Evolutionary conservation across 1,284 basidiomycete species (phyloP).

Genomic region (Entoloma clypeatum): DNA sequence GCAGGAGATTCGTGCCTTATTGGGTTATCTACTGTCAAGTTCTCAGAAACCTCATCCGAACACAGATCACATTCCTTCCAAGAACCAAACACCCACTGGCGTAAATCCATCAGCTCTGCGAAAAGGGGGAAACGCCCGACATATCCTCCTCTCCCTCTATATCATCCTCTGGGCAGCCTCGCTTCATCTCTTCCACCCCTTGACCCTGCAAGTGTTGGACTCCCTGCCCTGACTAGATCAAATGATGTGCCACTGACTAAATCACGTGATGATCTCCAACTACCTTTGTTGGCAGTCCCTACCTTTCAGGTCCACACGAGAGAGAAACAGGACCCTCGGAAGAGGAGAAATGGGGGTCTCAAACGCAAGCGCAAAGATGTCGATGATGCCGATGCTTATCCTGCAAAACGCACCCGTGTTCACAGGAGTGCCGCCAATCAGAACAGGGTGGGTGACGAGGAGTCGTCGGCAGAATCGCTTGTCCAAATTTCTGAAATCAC

Average conservation of each 20-base stretch:
- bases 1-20: constrained; percentile 27
- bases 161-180: constrained; percentile 62
- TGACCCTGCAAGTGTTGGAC: constrained; percentile 53
- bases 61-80: constrained; percentile 10
- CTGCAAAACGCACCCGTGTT: constrained; percentile 61
- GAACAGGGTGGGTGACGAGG: constrained; percentile 26
- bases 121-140: constrained; percentile 27
- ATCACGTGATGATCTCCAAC: constrained; percentile 38
- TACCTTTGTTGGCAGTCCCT: constrained; percentile 19
- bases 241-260: constrained; percentile 45
- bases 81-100: constrained; percentile 9
- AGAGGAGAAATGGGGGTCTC: constrained; percentile 36
- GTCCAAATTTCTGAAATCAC: constrained; percentile 12
- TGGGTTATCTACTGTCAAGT: constrained; percentile 13
- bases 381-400: constrained; percentile 65
- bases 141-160: constrained; percentile 57
- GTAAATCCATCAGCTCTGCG: constrained; percentile 11
- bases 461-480: constrained; percentile 21
- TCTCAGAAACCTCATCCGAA: constrained; percentile 14
- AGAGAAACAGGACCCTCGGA: constrained; percentile 42
- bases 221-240: constrained; percentile 35
- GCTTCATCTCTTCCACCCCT: constrained; percentile 65
- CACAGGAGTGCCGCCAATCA: constrained; percentile 36
- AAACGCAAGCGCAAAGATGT: constrained; percentile 58
- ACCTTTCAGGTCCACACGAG: constrained; percentile 31